Evolutionary conservation across 192 early-diverging fungal genomes (phyloP).

Genomic region (Paraglomus occultum): DNA sequence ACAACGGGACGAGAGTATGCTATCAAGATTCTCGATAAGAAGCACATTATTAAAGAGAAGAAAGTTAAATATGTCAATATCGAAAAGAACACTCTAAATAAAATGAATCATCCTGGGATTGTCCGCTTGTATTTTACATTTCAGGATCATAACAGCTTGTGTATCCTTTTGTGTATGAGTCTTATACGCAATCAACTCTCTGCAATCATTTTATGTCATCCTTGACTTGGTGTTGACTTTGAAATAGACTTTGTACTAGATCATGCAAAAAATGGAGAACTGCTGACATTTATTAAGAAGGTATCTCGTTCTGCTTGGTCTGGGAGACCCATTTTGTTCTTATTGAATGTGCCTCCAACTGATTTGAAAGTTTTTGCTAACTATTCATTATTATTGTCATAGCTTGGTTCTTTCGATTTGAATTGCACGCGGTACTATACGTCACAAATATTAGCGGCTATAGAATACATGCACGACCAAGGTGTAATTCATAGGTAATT

Average conservation of each 20-base stretch:
- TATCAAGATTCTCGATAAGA: conserved; percentile 87
- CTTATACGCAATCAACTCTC: not conserved
- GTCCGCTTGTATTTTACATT: conserved; percentile 95
- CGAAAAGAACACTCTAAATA: conserved; percentile 87
- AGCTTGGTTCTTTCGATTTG: conserved; percentile 73
- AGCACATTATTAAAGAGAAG: conserved; percentile 90
- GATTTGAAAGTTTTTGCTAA: not conserved
- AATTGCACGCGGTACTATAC: conserved; percentile 80
- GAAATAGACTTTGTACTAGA: conserved; percentile 85
- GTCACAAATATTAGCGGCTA: conserved; percentile 78
- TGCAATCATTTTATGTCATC: not conserved
- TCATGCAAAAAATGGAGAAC: conserved; percentile 86
- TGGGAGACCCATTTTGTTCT: not conserved
- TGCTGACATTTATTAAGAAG: conserved; percentile 80
- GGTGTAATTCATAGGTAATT: conserved; percentile 76
- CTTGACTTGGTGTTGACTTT: conserved; percentile 6
- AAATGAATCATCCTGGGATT: conserved; percentile 84
- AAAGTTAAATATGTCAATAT: conserved; percentile 96
- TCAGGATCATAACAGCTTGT: conserved; percentile 86
- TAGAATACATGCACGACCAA: conserved; percentile 87
- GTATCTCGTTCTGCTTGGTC: conserved; percentile 32
- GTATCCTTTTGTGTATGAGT: conserved; percentile 37
- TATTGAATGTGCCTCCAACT: conserved; percentile 4
- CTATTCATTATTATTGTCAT: conserved; percentile 28
- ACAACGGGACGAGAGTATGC: conserved; percentile 71